phyloP scores from a whole-genome alignment of 352 stramenopile species.

The Halophytophthora polymorphica region DNA sequence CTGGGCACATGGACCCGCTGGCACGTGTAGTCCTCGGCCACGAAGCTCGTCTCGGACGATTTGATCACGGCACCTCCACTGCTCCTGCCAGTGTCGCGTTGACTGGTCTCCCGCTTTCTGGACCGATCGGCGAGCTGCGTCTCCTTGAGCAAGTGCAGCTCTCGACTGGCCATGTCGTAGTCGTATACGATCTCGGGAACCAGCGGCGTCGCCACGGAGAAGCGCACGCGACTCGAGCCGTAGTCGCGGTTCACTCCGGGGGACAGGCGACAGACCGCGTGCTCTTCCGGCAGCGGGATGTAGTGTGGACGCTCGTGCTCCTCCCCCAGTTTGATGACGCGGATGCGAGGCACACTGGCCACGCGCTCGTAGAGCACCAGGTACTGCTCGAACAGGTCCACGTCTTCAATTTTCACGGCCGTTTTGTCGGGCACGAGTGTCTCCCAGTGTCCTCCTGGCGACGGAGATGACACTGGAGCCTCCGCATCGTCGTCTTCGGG shows the following conservation, averaged over 20 bases:
- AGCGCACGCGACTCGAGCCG: slow-evolving; percentile 49
- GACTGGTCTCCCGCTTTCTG: slow-evolving; percentile 5
- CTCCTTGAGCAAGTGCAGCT: slow-evolving; percentile 56
- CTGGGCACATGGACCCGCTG: slow-evolving; percentile 42
- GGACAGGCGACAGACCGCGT: slow-evolving; percentile 55
- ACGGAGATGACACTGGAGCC: neutral
- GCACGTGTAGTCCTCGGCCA: slow-evolving; percentile 37
- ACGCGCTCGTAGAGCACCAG: slow-evolving; percentile 83
- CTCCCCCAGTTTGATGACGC: slow-evolving; percentile 37
- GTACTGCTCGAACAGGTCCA: slow-evolving; percentile 80
- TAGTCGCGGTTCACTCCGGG: slow-evolving; percentile 85
- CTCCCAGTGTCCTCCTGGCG: slow-evolving; percentile 25
- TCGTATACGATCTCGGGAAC: slow-evolving; percentile 78
- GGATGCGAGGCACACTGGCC: slow-evolving; percentile 65
- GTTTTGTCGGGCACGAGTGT: slow-evolving; percentile 48
- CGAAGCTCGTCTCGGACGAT: slow-evolving; percentile 13
- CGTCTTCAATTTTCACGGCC: slow-evolving; percentile 86
- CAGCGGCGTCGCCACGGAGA: slow-evolving; percentile 71
- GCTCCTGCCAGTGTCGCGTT: neutral
- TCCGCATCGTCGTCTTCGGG: neutral
- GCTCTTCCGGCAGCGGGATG: slow-evolving; percentile 53
- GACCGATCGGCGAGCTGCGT: slow-evolving; percentile 31
- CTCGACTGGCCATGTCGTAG: slow-evolving; percentile 57
- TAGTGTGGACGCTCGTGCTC: slow-evolving; percentile 24
- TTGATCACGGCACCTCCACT: neutral